A percentile compares a stretch with the other conserved stretches of the same genome.
phyloP scores from a whole-genome alignment of 371 early-diverging fungal species.

The Sanchytrium tribonematis region DNA sequence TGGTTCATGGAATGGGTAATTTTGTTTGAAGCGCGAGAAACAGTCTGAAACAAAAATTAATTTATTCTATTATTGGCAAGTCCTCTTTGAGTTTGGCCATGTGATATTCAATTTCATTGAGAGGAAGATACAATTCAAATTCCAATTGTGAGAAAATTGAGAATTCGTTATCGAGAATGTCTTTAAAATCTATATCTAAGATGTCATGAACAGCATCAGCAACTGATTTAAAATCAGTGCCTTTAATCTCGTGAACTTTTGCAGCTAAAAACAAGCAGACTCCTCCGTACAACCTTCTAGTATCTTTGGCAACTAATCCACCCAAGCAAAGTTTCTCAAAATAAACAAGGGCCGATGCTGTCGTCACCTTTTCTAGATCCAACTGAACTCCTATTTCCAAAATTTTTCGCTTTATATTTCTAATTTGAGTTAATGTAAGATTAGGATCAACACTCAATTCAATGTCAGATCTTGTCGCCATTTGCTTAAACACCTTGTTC shows the following conservation, averaged over 20 bases:
- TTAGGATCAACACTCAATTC: not conserved
- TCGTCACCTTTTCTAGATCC: not conserved
- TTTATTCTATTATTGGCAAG: not conserved
- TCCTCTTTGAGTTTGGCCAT: not conserved
- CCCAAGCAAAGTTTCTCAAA: not conserved
- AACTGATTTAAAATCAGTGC: not conserved
- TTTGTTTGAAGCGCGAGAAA: too few species aligned
- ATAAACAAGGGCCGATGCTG: not conserved
- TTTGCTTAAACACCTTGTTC: not conserved
- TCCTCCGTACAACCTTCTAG: not conserved
- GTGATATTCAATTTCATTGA: not conserved
- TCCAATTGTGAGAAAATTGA: not conserved
- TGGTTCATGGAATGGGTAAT: too few species aligned
- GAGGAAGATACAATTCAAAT: not conserved
- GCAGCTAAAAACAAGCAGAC: not conserved
- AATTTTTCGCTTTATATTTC: not conserved
- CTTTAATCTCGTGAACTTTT: not conserved
- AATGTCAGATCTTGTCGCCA: not conserved
- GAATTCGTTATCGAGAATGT: not conserved
- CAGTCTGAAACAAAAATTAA: not conserved
- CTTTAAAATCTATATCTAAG: not conserved
- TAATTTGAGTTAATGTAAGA: not conserved
- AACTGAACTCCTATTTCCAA: not conserved
- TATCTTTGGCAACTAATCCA: not conserved
- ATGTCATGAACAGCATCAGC: not conserved